phyloP scores from a whole-genome alignment of 257 asterid species.

The Anisodus tanguticus region DNA sequence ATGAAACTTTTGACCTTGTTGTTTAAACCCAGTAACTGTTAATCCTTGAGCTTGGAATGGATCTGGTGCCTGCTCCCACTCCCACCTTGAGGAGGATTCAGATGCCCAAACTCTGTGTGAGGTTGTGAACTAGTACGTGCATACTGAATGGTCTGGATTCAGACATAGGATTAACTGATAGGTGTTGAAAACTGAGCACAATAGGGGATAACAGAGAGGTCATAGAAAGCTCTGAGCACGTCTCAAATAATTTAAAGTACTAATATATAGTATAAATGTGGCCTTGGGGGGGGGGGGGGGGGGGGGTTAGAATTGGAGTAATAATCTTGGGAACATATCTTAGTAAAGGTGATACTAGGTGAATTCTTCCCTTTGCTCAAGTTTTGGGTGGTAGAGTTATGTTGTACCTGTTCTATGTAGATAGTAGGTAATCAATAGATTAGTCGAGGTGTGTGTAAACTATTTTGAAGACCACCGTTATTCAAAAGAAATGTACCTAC shows the following conservation, averaged over 20 bases:
- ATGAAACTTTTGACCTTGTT: background rate
- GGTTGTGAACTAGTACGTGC: background rate
- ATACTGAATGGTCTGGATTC: background rate
- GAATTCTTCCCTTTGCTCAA: background rate
- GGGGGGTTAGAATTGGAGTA: background rate
- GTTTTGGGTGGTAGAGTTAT: background rate
- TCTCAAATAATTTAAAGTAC: background rate
- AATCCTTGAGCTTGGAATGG: background rate
- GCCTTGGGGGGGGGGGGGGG: background rate
- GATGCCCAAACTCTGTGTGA: background rate
- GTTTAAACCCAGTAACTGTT: background rate
- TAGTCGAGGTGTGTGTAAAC: slow-evolving; percentile 7
- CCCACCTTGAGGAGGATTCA: background rate
- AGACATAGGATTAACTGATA: background rate
- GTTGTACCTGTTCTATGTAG: background rate
- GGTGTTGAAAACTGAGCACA: slow-evolving; percentile 9
- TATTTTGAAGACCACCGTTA: background rate
- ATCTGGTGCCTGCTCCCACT: background rate
- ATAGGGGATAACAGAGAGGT: slow-evolving; percentile 4
- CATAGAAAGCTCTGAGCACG: background rate
- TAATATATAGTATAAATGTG: background rate
- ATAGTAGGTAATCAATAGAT: background rate
- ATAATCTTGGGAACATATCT: background rate
- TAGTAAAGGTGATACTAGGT: background rate
- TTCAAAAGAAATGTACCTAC: background rate